Evolutionary conservation across 2,329 filamentous ascomycete species (phyloP), one percentile per base, ranked within the genome.

Genomic region (Pleomassaria siparia): DNA sequence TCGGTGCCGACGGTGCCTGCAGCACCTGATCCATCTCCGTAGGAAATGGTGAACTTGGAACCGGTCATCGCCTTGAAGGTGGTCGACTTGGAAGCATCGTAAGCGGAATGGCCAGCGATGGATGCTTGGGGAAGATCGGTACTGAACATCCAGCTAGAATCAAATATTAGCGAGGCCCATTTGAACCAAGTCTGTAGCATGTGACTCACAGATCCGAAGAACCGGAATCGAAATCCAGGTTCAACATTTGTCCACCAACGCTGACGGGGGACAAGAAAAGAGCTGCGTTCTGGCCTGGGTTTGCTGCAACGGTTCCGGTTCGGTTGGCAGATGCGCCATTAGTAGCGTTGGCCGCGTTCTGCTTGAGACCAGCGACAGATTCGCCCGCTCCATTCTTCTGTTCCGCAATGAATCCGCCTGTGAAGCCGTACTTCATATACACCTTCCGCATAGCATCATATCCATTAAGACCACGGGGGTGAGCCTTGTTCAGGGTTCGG

Each of bases 171-270:
- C 64, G n/a, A n/a, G n/a, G n/a, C n/a, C n/a, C n/a, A n/a, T n/a
- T n/a, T n/a, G n/a, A n/a, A 47, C 64, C 55, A 37, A 30, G 35
- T 13, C 21, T 37, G 25, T 47, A 11, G 42, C 16, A 6, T 16
- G 21, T 37, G 6, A 40, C 79, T 64, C 76, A 83, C 74, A 88
- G 77, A 68, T 89, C 87, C 11, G 86, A 81, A 2, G 86, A 89
- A 47, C 87, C 87, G n/a, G 85, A 86, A 69, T 90, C 87, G 63
- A 90, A 88, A 66, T 88, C 82, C 64, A 90, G 72, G 61, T 84
- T 82, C 47, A 90, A 60, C 4, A 76, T 79, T 71, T 89, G 86
- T 4, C 83, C 84, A 50, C 87, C 87, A 53, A 90, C 80, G n/a
- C 66, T 78, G 43, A 89, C 83, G 0, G 85, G 84, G 0, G 84